Conservation (phyloP, 2,329 filamentous ascomycete genomes). For the Cladophialophora chaetospira region DNA sequence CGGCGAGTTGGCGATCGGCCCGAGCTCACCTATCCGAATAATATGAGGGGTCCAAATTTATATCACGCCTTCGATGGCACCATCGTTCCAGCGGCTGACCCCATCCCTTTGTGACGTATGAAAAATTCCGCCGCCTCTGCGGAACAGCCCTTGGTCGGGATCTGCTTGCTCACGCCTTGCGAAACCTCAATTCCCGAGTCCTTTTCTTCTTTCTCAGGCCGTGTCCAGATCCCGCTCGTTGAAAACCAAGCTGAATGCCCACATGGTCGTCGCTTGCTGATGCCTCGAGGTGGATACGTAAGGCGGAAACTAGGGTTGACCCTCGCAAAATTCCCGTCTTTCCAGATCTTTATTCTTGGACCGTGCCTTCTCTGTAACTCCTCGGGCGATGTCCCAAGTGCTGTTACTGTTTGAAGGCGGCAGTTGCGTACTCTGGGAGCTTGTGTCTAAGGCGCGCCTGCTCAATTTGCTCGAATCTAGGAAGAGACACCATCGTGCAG, state of each 20-base stretch:
- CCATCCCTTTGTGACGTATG: conserved; percentile 10
- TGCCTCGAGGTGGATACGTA: conserved; percentile 1
- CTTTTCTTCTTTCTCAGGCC: not conserved
- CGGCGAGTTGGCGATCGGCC: not conserved
- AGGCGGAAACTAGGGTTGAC: not conserved
- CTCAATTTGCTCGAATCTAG: not conserved
- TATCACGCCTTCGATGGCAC: conserved; percentile 35
- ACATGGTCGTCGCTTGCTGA: conserved; percentile 2
- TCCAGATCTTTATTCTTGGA: not conserved
- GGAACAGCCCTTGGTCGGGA: not conserved
- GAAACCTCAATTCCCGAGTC: too few species aligned
- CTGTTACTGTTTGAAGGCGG: not conserved
- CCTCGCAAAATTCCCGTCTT: not conserved
- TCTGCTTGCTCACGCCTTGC: not conserved
- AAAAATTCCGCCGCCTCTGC: conserved; percentile 1
- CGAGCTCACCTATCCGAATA: not conserved
- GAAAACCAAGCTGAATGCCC: not conserved
- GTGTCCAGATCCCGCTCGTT: conserved; percentile 15
- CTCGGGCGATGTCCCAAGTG: not conserved
- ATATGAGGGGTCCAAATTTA: not conserved
- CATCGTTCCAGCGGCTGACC: conserved; percentile 32
- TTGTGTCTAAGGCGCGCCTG: not conserved
- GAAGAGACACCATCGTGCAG: not conserved
- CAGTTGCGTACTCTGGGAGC: not conserved
- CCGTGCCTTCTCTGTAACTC: not conserved